phyloP scores from a whole-genome alignment of 768 basidiomycete genomes.

The Pilatotrama ljubarskyi region DNA sequence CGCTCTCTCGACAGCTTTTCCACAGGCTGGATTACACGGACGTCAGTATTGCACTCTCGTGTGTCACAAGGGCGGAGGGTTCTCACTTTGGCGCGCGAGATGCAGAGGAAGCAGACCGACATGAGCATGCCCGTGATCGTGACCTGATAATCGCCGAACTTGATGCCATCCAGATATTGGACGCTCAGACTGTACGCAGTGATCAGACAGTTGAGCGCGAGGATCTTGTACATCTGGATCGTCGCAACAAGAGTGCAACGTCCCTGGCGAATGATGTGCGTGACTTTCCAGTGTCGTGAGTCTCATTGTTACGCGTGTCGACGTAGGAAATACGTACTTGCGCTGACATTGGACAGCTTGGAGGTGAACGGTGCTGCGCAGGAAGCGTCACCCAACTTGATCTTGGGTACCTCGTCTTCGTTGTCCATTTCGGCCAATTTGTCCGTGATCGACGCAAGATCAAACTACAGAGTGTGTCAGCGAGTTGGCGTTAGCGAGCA shows the following conservation, averaged over 20 bases:
- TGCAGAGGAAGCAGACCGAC: conserved; percentile 98
- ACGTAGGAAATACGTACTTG: conserved; percentile 59
- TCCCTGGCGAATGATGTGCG: conserved; percentile 97
- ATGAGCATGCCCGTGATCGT: conserved; percentile 96
- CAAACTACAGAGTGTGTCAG: conserved; percentile 54
- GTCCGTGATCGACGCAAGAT: conserved; percentile 75
- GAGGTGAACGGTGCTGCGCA: conserved; percentile 99
- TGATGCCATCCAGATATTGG: conserved; percentile 97
- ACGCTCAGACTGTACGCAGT: conserved; percentile 98
- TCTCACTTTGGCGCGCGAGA: conserved; percentile 91
- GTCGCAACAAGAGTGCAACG: conserved; percentile 98
- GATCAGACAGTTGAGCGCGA: conserved; percentile 96
- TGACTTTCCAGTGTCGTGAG: conserved; percentile 53
- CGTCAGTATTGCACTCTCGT: background rate
- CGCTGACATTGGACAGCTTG: conserved; percentile 94
- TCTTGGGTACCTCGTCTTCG: conserved; percentile 93
- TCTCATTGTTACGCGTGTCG: background rate
- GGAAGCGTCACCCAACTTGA: conserved; percentile 98
- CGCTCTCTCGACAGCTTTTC: conserved; percentile 93
- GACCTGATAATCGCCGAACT: conserved; percentile 98
- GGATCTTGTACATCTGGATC: conserved; percentile 99
- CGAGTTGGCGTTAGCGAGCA: background rate
- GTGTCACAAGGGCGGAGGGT: background rate
- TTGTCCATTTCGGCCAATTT: conserved; percentile 92
- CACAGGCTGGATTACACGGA: conserved; percentile 64